These are phyloP conservation scores for Stephanodiscus minutulus DNA, from an alignment of 108 stramenopile genomes.

Conservation along the genomic window DNA sequence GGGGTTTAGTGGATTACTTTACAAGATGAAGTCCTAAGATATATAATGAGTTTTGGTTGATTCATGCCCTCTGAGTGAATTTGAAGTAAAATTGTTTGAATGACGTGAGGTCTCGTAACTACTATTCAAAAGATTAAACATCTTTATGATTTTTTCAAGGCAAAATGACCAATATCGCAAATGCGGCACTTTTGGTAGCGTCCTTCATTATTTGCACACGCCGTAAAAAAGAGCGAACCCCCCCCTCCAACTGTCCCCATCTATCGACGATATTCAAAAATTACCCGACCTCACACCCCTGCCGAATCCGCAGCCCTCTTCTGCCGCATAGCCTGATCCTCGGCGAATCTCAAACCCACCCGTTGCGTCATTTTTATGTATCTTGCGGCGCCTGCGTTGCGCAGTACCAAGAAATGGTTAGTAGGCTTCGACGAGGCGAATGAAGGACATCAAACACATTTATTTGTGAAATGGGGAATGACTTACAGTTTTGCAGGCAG, in stretches of 20 bases:
- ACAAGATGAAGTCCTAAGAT: too few relatives aligned
- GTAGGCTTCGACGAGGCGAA: neutral
- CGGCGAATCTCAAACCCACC: conserved; percentile 86
- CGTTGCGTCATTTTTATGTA: conserved; percentile 91
- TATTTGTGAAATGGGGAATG: too few relatives aligned
- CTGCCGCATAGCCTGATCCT: conserved; percentile 90
- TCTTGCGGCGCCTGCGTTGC: conserved; percentile 41
- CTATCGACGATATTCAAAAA: neutral
- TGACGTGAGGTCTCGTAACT: too few relatives aligned
- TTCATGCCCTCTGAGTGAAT: too few relatives aligned
- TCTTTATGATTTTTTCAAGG: too few relatives aligned
- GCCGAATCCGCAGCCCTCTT: conserved; percentile 74
- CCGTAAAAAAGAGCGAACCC: neutral
- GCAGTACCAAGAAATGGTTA: conserved; percentile 19
- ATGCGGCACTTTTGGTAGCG: too few relatives aligned
- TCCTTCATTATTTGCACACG: too few relatives aligned
- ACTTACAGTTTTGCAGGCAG: conserved; percentile 63
- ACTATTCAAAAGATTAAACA: too few relatives aligned
- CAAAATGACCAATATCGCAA: too few relatives aligned
- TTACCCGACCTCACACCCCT: conserved; percentile 20
- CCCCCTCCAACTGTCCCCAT: neutral
- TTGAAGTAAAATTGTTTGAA: too few relatives aligned
- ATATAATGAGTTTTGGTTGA: too few relatives aligned
- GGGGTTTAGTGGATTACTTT: too few relatives aligned
- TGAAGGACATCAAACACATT: neutral